Evolutionary conservation across 306 rosid species (phyloP), one percentile per base, ranked within the genome.

Genomic region (Vicia sativa): DNA sequence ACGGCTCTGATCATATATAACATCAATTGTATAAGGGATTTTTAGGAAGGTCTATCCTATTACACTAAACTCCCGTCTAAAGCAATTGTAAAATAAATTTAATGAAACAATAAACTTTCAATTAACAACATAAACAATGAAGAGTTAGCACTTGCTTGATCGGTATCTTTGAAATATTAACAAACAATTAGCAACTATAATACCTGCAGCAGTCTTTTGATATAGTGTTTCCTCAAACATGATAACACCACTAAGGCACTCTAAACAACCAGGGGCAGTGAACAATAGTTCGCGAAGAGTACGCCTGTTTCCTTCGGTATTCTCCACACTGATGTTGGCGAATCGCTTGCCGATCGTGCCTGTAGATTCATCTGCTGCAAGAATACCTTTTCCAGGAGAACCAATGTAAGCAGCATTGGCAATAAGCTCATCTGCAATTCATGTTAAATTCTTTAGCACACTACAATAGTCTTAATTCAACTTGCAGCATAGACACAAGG

Each of bases 321-420:
- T 93, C 77, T 88, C 96, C 7, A 90, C 97, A 2, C 79, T 85
- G 58, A 93, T 93, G 86, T 95, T 84, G 5, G 86, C 65, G 0
- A 93, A 70, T 70, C 99, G 99, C 73, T 93, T 93, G 16, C 99
- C 99, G 3, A 93, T 93, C 3, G 99, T 90, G 11, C 99, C 97
- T 0, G 99, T 93, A 6, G 97, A 90, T 60, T 93, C 99, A 38
- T 93, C 99, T 6, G 99, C 99, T 9, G 99, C 99, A 18, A 93
- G 96, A 58, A 93, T 93, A 66, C 99, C 99, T 87, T 93, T 93
- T 35, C 97, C 99, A 2, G 99, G 97, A 66, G 88, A 83, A 15
- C 95, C 99, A 65, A 93, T 90, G 74, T 93, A 90, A 9, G 85
- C 75, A 14, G 99, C 99, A 81, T 88, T 93, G 29, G 84, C 87